phyloP scores from a whole-genome alignment of 192 early-diverging fungal genomes.

The Pilaira anomala region DNA sequence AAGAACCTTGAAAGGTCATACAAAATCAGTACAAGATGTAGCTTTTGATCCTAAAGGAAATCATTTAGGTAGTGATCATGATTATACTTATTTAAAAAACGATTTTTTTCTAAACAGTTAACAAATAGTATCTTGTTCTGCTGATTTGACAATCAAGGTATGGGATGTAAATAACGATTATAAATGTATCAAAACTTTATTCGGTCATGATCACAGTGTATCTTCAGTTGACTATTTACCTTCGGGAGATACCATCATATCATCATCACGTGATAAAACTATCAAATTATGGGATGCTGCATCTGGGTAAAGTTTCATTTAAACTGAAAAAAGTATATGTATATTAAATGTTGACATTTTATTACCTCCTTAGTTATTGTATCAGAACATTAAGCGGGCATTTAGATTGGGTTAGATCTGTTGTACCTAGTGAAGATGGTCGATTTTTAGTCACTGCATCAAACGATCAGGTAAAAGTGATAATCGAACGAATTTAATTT shows the following conservation, averaged over 20 bases:
- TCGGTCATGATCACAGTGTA: slow-evolving; percentile 92
- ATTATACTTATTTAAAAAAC: slow-evolving; percentile 1
- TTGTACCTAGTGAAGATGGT: slow-evolving; percentile 68
- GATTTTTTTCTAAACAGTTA: background rate
- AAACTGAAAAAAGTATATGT: slow-evolving; percentile 6
- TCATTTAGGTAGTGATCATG: slow-evolving; percentile 59
- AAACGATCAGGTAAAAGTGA: slow-evolving; percentile 72
- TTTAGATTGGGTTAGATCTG: slow-evolving; percentile 85
- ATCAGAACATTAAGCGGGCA: slow-evolving; percentile 79
- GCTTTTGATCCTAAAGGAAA: slow-evolving; percentile 81
- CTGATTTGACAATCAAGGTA: slow-evolving; percentile 85
- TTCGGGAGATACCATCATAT: slow-evolving; percentile 74
- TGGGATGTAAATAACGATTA: slow-evolving; percentile 84
- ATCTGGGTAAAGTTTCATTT: slow-evolving; percentile 76
- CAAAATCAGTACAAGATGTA: slow-evolving; percentile 86
- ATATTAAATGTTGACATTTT: background rate
- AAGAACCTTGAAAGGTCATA: slow-evolving; percentile 90
- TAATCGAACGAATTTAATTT: background rate
- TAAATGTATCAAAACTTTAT: slow-evolving; percentile 80
- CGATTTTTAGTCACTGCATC: slow-evolving; percentile 70
- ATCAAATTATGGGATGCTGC: slow-evolving; percentile 87
- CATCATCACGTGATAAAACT: slow-evolving; percentile 88
- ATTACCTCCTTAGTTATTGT: slow-evolving; percentile 58
- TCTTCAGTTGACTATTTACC: slow-evolving; percentile 74
- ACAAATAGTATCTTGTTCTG: slow-evolving; percentile 79